Conservation (phyloP, 2,329 filamentous ascomycete genomes). For the Chaetomiaceae sp. region DNA sequence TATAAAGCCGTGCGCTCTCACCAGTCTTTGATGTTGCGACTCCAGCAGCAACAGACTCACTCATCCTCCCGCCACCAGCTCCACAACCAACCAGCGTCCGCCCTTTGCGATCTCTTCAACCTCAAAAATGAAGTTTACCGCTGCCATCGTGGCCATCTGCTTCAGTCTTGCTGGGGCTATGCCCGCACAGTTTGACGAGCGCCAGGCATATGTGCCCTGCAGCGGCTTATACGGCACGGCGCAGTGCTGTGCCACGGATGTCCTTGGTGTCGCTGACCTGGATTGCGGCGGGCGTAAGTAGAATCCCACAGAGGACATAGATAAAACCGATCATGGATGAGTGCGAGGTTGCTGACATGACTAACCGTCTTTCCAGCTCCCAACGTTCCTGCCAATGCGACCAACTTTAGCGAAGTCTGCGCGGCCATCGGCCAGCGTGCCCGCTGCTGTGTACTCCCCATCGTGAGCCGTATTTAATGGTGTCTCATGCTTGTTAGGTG, state of each 20-base stretch:
- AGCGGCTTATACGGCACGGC: conserved; percentile 39
- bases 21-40: too few species aligned
- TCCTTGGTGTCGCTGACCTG: conserved; percentile 53
- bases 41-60: too few species aligned
- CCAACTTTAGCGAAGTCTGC: conserved; percentile 36
- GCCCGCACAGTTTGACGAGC: conserved; percentile 30
- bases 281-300: conserved; percentile 52
- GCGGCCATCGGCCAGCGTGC: conserved; percentile 47
- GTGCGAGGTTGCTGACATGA: not conserved
- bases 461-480: conserved; percentile 28
- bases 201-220: conserved; percentile 39
- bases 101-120: too few species aligned
- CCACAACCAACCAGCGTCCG: too few species aligned
- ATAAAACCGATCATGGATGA: too few species aligned
- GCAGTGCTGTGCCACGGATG: conserved; percentile 58
- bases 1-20: too few species aligned
- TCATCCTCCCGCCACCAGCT: too few species aligned
- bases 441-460: conserved; percentile 53
- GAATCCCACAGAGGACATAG: not conserved
- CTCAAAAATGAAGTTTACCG: conserved; percentile 32
- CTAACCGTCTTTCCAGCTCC: conserved; percentile 19
- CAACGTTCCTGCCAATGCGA: conserved; percentile 18
- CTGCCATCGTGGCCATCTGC: conserved; percentile 26
- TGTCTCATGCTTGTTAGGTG: too few species aligned
- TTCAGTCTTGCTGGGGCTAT: conserved; percentile 28